These are phyloP conservation scores for Candida adriatica DNA, from an alignment of 805 yeast species.

Conservation along the genomic window DNA sequence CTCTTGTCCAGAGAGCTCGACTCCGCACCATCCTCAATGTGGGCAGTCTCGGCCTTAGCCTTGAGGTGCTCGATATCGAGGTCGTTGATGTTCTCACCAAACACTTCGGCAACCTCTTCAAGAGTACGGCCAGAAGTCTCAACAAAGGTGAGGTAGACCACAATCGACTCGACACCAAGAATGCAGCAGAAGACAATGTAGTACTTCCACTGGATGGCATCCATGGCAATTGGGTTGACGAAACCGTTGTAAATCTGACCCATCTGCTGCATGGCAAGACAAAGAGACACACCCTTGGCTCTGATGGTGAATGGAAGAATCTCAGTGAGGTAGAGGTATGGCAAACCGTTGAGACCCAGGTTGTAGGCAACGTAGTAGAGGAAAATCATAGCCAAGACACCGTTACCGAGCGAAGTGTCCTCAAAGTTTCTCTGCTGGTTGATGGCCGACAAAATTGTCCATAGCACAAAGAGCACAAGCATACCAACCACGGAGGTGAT, in stretches of 20 bases:
- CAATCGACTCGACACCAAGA: slow-evolving; percentile 21
- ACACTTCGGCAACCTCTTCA: slow-evolving; percentile 31
- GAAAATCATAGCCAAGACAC: slow-evolving; percentile 43
- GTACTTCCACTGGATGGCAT: slow-evolving; percentile 28
- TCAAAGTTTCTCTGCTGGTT: slow-evolving; percentile 33
- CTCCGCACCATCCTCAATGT: no score
- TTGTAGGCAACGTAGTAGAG: slow-evolving; percentile 34
- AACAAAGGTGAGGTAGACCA: slow-evolving; percentile 26
- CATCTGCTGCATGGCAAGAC: slow-evolving; percentile 9
- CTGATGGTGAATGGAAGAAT: slow-evolving; percentile 25
- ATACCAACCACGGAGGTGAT: slow-evolving; percentile 28
- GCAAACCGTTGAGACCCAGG: slow-evolving; percentile 37
- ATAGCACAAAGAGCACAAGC: slow-evolving; percentile 30
- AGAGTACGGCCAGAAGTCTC: slow-evolving; percentile 31
- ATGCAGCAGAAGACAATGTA: slow-evolving; percentile 28
- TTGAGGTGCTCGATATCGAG: no score
- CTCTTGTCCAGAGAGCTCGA: no score
- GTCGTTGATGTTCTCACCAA: no score
- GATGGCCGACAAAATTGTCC: slow-evolving; percentile 39
- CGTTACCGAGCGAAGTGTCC: slow-evolving; percentile 33
- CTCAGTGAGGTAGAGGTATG: slow-evolving; percentile 38
- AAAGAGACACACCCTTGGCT: slow-evolving; percentile 18
- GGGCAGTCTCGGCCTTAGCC: no score
- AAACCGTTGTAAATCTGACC: slow-evolving; percentile 25
- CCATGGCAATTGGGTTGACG: slow-evolving; percentile 31